Evolutionary conservation across 2,329 filamentous ascomycete genomes (phyloP).

Genomic region (Colletotrichum lindemuthianum): DNA sequence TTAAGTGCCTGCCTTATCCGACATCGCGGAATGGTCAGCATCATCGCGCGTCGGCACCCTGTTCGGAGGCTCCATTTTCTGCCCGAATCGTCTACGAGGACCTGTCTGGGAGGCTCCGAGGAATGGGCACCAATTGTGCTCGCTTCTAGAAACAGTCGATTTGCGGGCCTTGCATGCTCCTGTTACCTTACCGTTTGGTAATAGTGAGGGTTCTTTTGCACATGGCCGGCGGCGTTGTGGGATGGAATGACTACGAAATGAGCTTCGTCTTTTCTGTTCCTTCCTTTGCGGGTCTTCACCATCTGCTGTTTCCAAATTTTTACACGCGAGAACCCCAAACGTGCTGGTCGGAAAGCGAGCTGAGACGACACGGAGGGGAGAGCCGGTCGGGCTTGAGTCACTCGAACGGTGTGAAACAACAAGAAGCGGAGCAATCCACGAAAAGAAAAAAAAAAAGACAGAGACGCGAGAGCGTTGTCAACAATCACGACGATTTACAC

Average conservation of each 20-base stretch:
- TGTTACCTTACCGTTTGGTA: conserved; percentile 38
- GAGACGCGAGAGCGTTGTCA: conserved; percentile 14
- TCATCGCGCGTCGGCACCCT: conserved; percentile 28
- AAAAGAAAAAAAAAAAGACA: background rate
- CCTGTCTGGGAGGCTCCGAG: conserved; percentile 14
- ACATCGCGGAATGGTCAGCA: conserved; percentile 35
- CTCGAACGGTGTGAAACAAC: conserved; percentile 28
- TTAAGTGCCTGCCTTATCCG: conserved; percentile 37
- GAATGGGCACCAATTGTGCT: conserved; percentile 10
- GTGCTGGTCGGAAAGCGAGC: background rate
- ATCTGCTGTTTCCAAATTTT: conserved; percentile 31
- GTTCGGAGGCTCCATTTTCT: conserved; percentile 19
- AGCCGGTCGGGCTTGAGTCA: conserved; percentile 5
- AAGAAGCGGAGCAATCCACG: conserved; percentile 29
- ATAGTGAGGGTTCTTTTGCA: conserved; percentile 31
- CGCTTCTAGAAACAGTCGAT: conserved; percentile 34
- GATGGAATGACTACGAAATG: conserved; percentile 9
- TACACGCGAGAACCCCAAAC: conserved; percentile 6
- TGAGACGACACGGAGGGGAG: background rate
- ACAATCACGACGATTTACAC: background rate
- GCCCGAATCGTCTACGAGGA: conserved; percentile 14
- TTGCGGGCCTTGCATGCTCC: conserved; percentile 20
- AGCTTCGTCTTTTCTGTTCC: background rate
- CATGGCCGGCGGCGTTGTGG: conserved; percentile 6
- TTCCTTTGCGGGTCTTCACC: conserved; percentile 10